phyloP scores from a whole-genome alignment of 139 green algal species.

The Nannochloris sp. region DNA sequence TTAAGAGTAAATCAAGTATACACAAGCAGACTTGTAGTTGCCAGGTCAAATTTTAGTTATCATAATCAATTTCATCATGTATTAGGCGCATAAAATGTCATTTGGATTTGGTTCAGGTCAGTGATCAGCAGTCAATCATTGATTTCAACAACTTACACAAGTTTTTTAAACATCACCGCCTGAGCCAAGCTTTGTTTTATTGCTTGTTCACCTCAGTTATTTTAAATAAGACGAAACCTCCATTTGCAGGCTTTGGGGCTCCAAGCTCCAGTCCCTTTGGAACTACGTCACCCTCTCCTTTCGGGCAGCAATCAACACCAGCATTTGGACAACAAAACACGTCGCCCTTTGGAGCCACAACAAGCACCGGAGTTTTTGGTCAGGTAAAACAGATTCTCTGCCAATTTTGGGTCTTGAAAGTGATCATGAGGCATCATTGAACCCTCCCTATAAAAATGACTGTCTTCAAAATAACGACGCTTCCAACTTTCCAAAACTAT shows the following conservation, averaged over 20 bases:
- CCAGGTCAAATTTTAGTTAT: no score
- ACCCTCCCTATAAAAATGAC: no score
- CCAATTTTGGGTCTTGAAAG: background rate
- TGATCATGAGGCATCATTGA: background rate
- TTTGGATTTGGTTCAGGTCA: background rate
- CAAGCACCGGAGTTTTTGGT: constrained; percentile 27
- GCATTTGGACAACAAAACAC: constrained; percentile 18
- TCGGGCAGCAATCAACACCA: constrained; percentile 11
- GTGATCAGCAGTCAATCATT: no score
- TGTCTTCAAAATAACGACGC: no score
- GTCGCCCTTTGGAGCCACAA: constrained; percentile 29
- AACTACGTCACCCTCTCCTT: constrained; percentile 12
- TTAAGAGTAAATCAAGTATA: no score
- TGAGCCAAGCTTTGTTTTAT: no score
- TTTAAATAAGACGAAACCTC: no score
- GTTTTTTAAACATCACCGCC: no score
- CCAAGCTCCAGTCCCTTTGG: constrained; percentile 16
- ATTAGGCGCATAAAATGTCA: background rate
- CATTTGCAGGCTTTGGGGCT: constrained; percentile 15
- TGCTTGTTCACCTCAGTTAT: no score
- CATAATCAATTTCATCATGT: background rate
- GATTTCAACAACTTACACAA: no score
- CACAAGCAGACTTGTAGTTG: no score
- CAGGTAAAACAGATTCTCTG: background rate
- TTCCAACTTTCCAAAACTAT: no score